Base-by-base conservation (phyloP, 768 basidiomycete genomes). In the Asterophora parasitica region DNA sequence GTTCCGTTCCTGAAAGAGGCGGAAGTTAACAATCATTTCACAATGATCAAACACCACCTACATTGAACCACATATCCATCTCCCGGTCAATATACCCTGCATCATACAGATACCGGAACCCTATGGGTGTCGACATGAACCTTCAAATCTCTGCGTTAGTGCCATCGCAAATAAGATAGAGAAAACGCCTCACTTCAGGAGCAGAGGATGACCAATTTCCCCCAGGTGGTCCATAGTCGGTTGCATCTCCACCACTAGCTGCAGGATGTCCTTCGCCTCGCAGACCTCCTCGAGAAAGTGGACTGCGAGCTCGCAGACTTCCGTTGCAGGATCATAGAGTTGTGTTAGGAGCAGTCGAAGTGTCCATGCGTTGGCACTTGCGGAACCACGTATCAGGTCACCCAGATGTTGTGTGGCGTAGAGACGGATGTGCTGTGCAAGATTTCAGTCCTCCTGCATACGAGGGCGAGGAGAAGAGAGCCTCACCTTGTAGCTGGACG, bases 21-120 rank as follows among this genome's bases (percentile, higher is more conserved):
- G 15, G 17, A 26, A 35, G 6, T 31, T 31, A 4, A 37, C n/a
- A 31, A 23, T 6, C 23, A 23, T 38, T 17, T 15, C 11, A 27
- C 11, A n/a, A 19, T 1, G 15, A 30, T 12, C 17, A 23, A 19
- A 19, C 8, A 36, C 11, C 10, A 61, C 86, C 58, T 59, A 94
- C 95, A 63, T 92, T 83, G 59, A 95, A 91, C 96, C 96, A 99
- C 54, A 82, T 79, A 53, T 98, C 92, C 79, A 99, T 89, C 64
- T 97, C 93, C 38, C 88, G 78, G 58, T 92, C 87, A 49, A 99
- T 94, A 59, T 97, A 97, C 3, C 87, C 86, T 11, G 90, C 85
- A 55, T 91, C 87, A 58, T 88, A 88, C 4, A 99, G 76, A 64
- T 94, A 98, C 4, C 83, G 78, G 64, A 98, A 98, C 2, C 96